Percentiles rank a stretch among this genome's conserved stretches.
These are phyloP conservation scores for Butyriboletus loyo DNA, from an alignment of 768 basidiomycete genomes.

Conservation along the genomic window DNA sequence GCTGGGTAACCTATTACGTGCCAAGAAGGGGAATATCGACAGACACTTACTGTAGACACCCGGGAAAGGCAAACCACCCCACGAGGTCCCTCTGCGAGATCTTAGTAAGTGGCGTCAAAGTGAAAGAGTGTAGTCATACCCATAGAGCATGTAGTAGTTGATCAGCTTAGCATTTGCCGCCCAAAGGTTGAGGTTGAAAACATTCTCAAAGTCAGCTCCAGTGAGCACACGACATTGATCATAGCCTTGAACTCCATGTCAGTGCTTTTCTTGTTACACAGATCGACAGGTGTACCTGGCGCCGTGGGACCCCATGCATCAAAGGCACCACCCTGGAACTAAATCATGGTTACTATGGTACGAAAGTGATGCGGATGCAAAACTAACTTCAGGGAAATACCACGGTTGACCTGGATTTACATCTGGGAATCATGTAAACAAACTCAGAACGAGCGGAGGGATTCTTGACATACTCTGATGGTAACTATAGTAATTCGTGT, in stretches of 20 bases:
- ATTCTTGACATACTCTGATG: conserved; percentile 39
- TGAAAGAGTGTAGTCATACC: conserved; percentile 37
- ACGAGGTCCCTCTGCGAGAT: conserved; percentile 68
- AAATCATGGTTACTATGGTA: conserved; percentile 19
- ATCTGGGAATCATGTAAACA: conserved; percentile 36
- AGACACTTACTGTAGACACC: conserved; percentile 56
- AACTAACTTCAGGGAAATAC: conserved; percentile 66
- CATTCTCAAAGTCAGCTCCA: conserved; percentile 70
- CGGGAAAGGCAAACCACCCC: conserved; percentile 78
- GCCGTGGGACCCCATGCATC: conserved; percentile 80
- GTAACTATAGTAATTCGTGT: conserved; percentile 61
- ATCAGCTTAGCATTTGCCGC: conserved; percentile 80
- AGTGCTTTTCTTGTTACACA: neutral
- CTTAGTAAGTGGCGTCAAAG: neutral
- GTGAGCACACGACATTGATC: conserved; percentile 62
- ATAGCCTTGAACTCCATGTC: conserved; percentile 45
- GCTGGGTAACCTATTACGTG: conserved; percentile 19
- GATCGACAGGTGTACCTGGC: conserved; percentile 43
- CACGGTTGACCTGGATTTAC: conserved; percentile 51
- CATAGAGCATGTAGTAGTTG: conserved; percentile 84
- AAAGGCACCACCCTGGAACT: conserved; percentile 74
- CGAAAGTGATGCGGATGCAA: neutral
- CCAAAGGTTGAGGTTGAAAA: conserved; percentile 77
- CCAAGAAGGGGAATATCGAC: neutral
- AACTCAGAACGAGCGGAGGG: neutral